A percentile compares a stretch with the other conserved stretches of the same genome.
phyloP scores from a whole-genome alignment of 805 yeast genomes.

The Wickerhamiella lipophila region DNA sequence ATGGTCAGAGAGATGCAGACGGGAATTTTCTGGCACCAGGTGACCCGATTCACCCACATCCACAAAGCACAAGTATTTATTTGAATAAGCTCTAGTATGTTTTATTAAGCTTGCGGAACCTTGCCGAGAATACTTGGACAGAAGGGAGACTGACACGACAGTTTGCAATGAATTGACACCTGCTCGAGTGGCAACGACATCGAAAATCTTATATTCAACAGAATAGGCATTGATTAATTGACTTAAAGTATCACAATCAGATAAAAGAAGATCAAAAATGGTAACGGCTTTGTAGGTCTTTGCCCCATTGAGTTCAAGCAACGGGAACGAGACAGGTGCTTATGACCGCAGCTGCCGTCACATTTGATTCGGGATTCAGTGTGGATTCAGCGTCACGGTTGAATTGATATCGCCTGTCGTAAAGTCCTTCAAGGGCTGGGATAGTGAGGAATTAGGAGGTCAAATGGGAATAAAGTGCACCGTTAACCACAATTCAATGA shows the following conservation, averaged over 20 bases:
- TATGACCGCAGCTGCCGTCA: constrained; percentile 27
- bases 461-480: constrained; percentile 30
- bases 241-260: constrained; percentile 29
- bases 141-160: neutral
- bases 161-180: constrained; percentile 29
- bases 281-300: constrained; percentile 30
- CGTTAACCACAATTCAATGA: constrained; percentile 31
- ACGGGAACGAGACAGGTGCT: constrained; percentile 26
- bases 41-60: no score
- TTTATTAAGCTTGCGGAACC: neutral
- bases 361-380: constrained; percentile 26
- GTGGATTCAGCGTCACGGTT: constrained; percentile 13
- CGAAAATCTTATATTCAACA: constrained; percentile 78
- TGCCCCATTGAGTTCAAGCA: constrained; percentile 30
- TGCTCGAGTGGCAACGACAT: constrained; percentile 81
- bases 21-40: no score
- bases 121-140: neutral
- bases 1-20: no score
- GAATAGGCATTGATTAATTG: constrained; percentile 25
- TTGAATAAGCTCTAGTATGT: neutral
- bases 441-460: constrained; percentile 27
- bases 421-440: constrained; percentile 31
- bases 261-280: constrained; percentile 29
- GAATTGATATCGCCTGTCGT: constrained; percentile 25
- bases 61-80: neutral